Base-by-base conservation (phyloP, 1,284 basidiomycete genomes). In the Lentinus polychrous region DNA sequence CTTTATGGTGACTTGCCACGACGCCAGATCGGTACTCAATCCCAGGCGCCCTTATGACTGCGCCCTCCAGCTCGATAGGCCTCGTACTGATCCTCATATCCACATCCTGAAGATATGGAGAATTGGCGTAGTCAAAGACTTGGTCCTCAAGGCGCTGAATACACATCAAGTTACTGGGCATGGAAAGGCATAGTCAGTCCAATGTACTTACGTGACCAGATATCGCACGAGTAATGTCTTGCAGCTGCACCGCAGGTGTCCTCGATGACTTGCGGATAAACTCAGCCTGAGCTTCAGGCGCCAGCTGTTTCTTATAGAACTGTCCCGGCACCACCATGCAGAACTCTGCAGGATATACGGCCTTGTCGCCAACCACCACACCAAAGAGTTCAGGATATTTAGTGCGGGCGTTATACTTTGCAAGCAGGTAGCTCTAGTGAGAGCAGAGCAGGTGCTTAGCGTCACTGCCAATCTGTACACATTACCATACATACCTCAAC, bases 321-420 rank as follows among this genome's bases (percentile, higher is more conserved):
- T 81, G 79, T 0, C 75, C 75, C 0, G 64, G 63, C 17, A 66
- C 52, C 2, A 82, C 60, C 0, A 53, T 49, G 56, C 76, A 78
- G 1, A 76, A 51, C 53, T 82, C 78, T 0, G 71, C 66, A 0
- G 79, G 79, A 15, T 77, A 60, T 15, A 77, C 60, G 0, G 65
- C 60, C 1, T 57, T 59, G 0, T 64, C 47, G 8, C 59, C 58
- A 18, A 61, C 49, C 11, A 55, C 46, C 1, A 78, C 66, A 3
- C 76, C 76, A 40, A 76, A 64, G 7, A 66, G 56, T 0, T 50
- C 45, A 0, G 74, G 73, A 46, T 62, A 60, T 11, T 53, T 36
- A 0, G 76, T 52, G 0, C 14, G 41, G 4, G 59, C 52, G 23
- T 62, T 56, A 50, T 75, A 60, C 0, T 63, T 61, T 0, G 62